Conservation (phyloP, 352 stramenopile genomes). For the Phytophthora rubi region DNA sequence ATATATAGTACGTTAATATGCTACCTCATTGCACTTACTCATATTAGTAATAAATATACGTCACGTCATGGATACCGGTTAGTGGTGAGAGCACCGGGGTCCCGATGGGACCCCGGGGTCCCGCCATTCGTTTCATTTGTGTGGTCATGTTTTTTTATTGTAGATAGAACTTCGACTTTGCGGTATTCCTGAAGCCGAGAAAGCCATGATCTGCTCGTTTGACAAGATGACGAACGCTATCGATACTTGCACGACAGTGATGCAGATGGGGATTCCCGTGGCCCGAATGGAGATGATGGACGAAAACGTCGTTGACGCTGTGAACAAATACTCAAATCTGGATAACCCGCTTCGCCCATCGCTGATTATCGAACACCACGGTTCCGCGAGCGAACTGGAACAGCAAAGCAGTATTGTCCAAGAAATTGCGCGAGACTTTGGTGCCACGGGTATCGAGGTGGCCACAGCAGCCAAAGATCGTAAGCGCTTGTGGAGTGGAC, state of each 20-base stretch:
- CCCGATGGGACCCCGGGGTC: too few relatives aligned
- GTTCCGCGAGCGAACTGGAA: conserved; percentile 64
- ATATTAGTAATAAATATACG: too few relatives aligned
- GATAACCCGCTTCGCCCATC: conserved; percentile 78
- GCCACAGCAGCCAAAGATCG: conserved; percentile 66
- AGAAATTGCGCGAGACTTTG: conserved; percentile 83
- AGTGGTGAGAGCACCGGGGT: too few relatives aligned
- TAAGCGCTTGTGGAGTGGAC: conserved; percentile 77
- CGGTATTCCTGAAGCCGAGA: conserved; percentile 86
- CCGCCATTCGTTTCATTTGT: too few relatives aligned
- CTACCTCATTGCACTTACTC: too few relatives aligned
- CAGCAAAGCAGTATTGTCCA: conserved; percentile 86
- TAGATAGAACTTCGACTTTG: conserved; percentile 91
- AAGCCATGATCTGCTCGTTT: conserved; percentile 93
- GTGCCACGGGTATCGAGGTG: conserved; percentile 75
- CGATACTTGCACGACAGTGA: conserved; percentile 72
- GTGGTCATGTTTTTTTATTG: background rate
- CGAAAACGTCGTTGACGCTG: conserved; percentile 63
- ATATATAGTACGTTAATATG: too few relatives aligned
- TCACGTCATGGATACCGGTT: too few relatives aligned
- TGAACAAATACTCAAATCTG: conserved; percentile 82
- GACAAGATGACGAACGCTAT: conserved; percentile 81
- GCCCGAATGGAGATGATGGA: conserved; percentile 88
- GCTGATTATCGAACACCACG: conserved; percentile 95
- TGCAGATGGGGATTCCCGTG: conserved; percentile 86